phyloP scores from a whole-genome alignment of 768 basidiomycete genomes.

The Boletus vermiculosoides region DNA sequence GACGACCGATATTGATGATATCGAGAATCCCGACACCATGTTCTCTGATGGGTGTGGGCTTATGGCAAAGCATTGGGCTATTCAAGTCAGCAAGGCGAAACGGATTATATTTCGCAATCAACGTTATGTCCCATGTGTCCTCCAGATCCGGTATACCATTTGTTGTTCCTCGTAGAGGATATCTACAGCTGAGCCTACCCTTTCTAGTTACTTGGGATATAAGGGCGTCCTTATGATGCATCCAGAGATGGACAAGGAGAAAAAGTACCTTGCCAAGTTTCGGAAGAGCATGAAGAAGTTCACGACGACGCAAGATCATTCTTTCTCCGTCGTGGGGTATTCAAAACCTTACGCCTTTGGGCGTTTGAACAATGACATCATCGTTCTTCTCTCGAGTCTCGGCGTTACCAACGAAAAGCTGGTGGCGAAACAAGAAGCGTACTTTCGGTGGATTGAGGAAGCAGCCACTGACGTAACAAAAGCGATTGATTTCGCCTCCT shows the following conservation, averaged over 20 bases:
- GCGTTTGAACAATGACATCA: conserved; percentile 68
- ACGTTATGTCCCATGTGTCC: conserved; percentile 60
- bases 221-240: conserved; percentile 72
- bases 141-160: conserved; percentile 54
- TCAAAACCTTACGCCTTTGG: conserved; percentile 65
- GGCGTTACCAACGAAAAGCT: conserved; percentile 56
- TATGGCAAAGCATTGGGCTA: conserved; percentile 51
- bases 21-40: conserved; percentile 52
- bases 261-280: conserved; percentile 51
- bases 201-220: conserved; percentile 60
- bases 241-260: conserved; percentile 51
- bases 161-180: neutral
- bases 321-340: conserved; percentile 66
- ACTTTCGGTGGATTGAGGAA: conserved; percentile 56
- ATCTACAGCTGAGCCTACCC: neutral
- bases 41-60: conserved; percentile 74
- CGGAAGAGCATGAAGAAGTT: conserved; percentile 74
- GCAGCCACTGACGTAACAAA: conserved; percentile 47
- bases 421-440: conserved; percentile 53
- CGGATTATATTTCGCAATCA: conserved; percentile 51
- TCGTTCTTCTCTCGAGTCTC: conserved; percentile 62
- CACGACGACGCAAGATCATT: conserved; percentile 49
- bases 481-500: conserved; percentile 58
- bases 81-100: conserved; percentile 53
- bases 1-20: conserved; percentile 57